Evolutionary conservation across 371 early-diverging fungal genomes (phyloP), one percentile per base, ranked within the genome.

Genomic region (Mucor racemosus): DNA sequence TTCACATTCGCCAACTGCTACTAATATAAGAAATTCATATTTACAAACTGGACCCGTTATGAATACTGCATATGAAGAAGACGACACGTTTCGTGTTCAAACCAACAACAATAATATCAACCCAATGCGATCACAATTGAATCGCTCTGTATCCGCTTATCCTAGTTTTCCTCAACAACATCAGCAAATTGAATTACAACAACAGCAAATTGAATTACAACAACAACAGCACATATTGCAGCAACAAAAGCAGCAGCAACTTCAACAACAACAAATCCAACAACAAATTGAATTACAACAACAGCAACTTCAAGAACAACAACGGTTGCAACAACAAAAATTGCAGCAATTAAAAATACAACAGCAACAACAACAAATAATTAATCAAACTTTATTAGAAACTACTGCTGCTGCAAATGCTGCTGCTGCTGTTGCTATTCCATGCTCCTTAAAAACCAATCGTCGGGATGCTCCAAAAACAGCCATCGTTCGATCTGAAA

Each of bases 91-190:
- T 35, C 3, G 55, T 7, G 35, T 35, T 35, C 55, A 26, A 26
- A 26, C 35, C 2, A 7, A 5, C 2, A 7, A 5, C 14, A 55
- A 35, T 26, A 17, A 9, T 55, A 21, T n/a, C 5, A 55, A 7
- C 17, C 55, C 55, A 33, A 55, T 55, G 55, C 35, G 35, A 5
- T 35, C 14, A 53, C 34, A 62, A 53, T 9, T 68, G 6, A 68
- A 68, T n/a, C 26, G 68, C 2, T 68, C 68, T 1, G 58, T 62
- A 13, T 68, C 68, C 10, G 62, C 63, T 5, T 68, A 68, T 58
- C 58, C 68, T 31, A 57, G 57, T 19, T 62, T 62, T 21, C 63
- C 56, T 31, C 62, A 44, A 1, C 68, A 57, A 44, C 63, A 46
- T 31, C 62, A 44, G 4, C 68, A 57, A 44, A 48, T 36, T 1